Evolutionary conservation across 1,284 basidiomycete species (phyloP), one percentile per base, ranked within the genome.

Genomic region (Schizophyllum commune): DNA sequence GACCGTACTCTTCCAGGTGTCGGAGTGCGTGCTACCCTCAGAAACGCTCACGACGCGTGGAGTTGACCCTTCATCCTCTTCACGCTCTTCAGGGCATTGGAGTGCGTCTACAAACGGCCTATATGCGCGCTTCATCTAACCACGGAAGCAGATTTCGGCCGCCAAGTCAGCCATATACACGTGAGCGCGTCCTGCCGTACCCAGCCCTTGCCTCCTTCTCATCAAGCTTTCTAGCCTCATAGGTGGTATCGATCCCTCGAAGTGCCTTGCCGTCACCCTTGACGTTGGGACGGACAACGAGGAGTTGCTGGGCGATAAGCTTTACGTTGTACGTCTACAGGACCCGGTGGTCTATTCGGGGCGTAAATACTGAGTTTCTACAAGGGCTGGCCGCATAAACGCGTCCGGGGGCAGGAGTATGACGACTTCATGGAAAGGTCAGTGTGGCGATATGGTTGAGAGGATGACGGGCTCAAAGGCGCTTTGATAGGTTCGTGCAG

Each of bases 91-190:
- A 86, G 71, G 84, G 85, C 55, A 83, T 76, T 55, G 74, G 74
- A 60, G 75, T 75, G 65, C 55, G 68, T 64, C 19, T 21, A 55
- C 15, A 51, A 21, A 17, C 32, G 60, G 32, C 34, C 32, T 6
- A 58, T 56, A 59, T 47, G 61, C 21, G 1, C 51, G 13, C 68
- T 62, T 39, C 55, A 53, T 8, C 20, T 62, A 67, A 52, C 70
- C 22, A 27, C 54, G 27, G 56, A 58, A 51, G 5, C 32, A 91
- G 83, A 96, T 96, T 67, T 88, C 90, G 0, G 85, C 89, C 3
- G 92, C 92, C n/a, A 96, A 96, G 77, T 82, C 90, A 1, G 88
- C 83, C 5, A 85, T 96, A 21, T 94, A 95, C 71, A 89, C 89
- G 84, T 86, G 63, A 52, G 82, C 72, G 32, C 27, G 21, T n/a